Base-by-base conservation (phyloP, 768 basidiomycete species). In the Tylopilus vinaceipallidus region DNA sequence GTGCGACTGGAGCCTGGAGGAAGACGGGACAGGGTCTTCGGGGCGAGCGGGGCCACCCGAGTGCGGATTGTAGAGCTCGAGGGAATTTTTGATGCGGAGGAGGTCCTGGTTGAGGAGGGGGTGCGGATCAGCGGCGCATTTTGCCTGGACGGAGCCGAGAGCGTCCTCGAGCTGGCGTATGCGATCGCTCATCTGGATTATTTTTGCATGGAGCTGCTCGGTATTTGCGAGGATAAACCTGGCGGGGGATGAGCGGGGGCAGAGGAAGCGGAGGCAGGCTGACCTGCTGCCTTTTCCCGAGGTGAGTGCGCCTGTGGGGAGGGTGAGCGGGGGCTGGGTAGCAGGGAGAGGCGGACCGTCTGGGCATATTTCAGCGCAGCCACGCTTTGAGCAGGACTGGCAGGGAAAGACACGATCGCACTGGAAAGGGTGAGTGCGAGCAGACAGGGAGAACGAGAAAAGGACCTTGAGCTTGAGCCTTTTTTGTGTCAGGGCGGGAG, bases 181-280 rank as follows among this genome's bases (percentile, higher is more conserved):
- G 38, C 84, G 81, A 58, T 82, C 79, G 54, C 80, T 76, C 45
- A 86, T 73, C 56, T 80, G 73, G 12, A 73, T 71, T 5, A 84
- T 83, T 66, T 82, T 83, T 29, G 79, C 78, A 55, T 85, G 84
- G 33, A 84, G 67, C 58, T 83, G 80, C 52, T 82, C 82, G 8
- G 83, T 83, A 56, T 83, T 82, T 13, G 83, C 83, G 30, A 85
- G 78, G 55, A 85, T 84, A 53, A 84, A 85, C 46, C 83, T 83
- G 51, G 39, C 33, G 47, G 47, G 39, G 58, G 49, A 32, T 47
- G 52, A 58, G 54, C 44, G 49, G 47, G 37, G 39, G 45, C 39
- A 43, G 38, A 11, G 5, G 30, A 5, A 34, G 16, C 8, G 33
- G 0, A 19, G 6, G 34, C 19, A 36, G 47, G 63, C 73, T 47